Evolutionary conservation across 345 rosid genomes (phyloP), one percentile per base, ranked within the genome.

Genomic region (Noccaea bulbosa): DNA sequence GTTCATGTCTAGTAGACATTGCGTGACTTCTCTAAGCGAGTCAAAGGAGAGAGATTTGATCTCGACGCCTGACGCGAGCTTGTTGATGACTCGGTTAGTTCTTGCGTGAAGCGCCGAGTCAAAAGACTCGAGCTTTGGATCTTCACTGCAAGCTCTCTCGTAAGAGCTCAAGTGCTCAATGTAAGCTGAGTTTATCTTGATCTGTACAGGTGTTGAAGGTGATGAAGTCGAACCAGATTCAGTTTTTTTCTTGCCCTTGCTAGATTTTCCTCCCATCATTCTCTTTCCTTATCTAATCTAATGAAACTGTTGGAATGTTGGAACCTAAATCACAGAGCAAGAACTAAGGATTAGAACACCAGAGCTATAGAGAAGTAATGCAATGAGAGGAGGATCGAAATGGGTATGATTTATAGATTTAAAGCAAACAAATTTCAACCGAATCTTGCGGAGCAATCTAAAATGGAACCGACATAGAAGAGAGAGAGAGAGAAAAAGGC

Each of bases 1-100:
- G 70, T 91, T 88, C 93, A 88, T 85, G 14, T 86, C 97, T 15
- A 91, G 88, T 37, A 94, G 83, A 56, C 86, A 77, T 15, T 69
- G 83, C 0, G 87, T 91, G 22, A 88, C 91, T 79, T 87, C 96
- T 65, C 64, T 81, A 71, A 94, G 90, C 0, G 99, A 89, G 62
- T 88, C 91, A 20, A 89, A 85, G 0, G 97, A 90, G 4, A 93
- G 39, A 11, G 91, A 78, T 27, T 77, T 73, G 32, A 78, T 81
- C 79, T 83, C 97, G 1, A 81, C 84, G 8, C 87, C 84, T 1
- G 86, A 54, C 5, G 86, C 82, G 40, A 91, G 88, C 9, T 79
- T 70, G 74, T 54, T 71, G 40, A 94, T 78, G 66, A 89, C 87
- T 17, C 83, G 80, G 60, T 49, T 85, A 8, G 97, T 88, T 57